A percentile compares a stretch with the other conserved stretches of the same genome.
Conservation (phyloP, 768 basidiomycete genomes). For the Mycena albidolilacea region DNA sequence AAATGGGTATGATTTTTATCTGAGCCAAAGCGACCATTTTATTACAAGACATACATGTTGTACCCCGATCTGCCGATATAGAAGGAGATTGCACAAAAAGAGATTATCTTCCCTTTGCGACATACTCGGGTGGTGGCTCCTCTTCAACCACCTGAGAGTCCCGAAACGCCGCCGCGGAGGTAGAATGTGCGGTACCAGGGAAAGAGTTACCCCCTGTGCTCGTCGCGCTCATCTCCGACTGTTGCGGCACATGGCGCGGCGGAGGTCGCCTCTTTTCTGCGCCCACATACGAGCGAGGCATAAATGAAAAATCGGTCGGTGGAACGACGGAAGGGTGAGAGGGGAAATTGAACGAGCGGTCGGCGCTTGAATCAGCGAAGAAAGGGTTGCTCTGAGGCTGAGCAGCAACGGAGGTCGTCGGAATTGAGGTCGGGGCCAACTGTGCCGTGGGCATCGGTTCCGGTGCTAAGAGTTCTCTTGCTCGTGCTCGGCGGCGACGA, state of each 20-base stretch:
- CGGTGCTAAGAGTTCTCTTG: neutral
- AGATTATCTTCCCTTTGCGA: neutral
- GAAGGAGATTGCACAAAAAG: neutral
- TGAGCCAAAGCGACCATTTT: too few species aligned
- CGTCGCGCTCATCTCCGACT: neutral
- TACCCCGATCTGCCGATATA: too few species aligned
- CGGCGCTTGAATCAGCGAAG: neutral
- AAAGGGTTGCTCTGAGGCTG: neutral
- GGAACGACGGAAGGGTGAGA: neutral
- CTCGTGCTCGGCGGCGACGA: neutral
- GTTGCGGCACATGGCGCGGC: too few species aligned
- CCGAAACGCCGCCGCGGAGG: neutral
- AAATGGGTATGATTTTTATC: too few species aligned
- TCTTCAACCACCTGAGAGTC: neutral
- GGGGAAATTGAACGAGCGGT: neutral
- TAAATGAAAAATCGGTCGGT: neutral
- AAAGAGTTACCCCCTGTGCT: neutral
- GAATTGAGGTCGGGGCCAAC: neutral
- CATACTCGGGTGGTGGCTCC: neutral
- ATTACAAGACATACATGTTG: neutral
- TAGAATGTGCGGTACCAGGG: neutral
- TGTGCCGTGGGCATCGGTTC: neutral
- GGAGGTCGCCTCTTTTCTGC: neutral
- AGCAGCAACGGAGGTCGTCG: neutral
- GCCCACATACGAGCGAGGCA: neutral